Percentiles rank a stretch among this genome's conserved stretches.
These are phyloP conservation scores for Salicornia ramosissima DNA, from an alignment of 148 eudicot species.

Conservation along the genomic window DNA sequence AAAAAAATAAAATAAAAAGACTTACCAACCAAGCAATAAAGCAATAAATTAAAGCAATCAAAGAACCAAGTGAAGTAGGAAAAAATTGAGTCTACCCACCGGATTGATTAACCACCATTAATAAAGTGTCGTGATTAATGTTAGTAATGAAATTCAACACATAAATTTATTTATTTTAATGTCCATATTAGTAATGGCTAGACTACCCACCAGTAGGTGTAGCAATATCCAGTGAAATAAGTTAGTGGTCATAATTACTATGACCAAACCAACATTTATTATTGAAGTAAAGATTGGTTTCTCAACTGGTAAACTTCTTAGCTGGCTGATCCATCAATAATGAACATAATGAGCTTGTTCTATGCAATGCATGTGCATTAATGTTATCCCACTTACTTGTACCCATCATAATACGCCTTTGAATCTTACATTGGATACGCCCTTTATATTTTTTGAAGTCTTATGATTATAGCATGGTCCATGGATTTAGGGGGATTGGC, in stretches of 20 bases:
- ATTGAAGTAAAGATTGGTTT: not conserved
- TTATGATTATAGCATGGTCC: not conserved
- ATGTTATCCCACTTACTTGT: not conserved
- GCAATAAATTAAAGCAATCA: too few relatives aligned
- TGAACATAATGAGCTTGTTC: not conserved
- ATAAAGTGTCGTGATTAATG: too few relatives aligned
- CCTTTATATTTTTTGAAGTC: not conserved
- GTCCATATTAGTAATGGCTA: too few relatives aligned
- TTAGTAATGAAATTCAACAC: too few relatives aligned
- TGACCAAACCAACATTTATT: not conserved
- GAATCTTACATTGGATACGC: not conserved
- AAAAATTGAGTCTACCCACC: too few relatives aligned
- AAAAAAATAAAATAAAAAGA: too few relatives aligned
- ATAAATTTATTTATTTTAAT: too few relatives aligned
- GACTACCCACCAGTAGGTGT: too few relatives aligned
- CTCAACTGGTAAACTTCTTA: not conserved
- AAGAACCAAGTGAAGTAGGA: too few relatives aligned
- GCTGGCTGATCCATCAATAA: not conserved
- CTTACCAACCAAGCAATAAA: too few relatives aligned
- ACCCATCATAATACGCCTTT: slow-evolving; percentile 5
- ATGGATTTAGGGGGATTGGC: too few relatives aligned
- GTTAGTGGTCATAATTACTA: not conserved
- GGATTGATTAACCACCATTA: too few relatives aligned
- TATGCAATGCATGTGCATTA: not conserved
- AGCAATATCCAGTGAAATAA: not conserved